Evolutionary conservation across 23 red algal genomes (phyloP), one percentile per base, ranked within the genome.

Genomic region (Cyanidiococcus yangmingshanensis): DNA sequence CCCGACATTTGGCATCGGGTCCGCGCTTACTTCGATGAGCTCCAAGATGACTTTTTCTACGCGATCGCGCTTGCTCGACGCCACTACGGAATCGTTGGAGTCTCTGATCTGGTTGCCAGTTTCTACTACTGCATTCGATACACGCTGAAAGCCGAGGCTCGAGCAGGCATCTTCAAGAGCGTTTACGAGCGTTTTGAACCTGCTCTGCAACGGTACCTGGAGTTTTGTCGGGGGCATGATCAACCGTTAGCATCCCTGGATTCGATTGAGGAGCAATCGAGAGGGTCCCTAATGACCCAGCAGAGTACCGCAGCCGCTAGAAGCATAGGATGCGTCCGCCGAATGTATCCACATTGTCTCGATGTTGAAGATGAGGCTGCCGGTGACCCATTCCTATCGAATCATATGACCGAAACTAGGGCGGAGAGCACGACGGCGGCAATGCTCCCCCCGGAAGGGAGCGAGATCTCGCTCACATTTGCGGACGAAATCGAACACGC

Each of bases 41-140:
- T 71, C 63, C 7, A 35, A 29, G 63, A 71, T 35, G 63, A 71
- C 63, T 71, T 71, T 71, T 71, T 71, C 63, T 71, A 71, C 63
- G 63, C 63, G 16, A 71, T 71, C 7, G 63, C 15, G 32, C 12
- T 71, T 25, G 63, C 63, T 12, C n/a, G 63, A 12, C 15, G 27
- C 21, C n/a, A 71, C 7, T 71, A 71, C 63, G 63, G 63, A 12
- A 35, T 35, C n/a, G 63, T 71, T 25, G 63, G 63, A 3, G 32
- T 71, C 7, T 71, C n/a, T 29, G 63, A 71, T 30, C 7, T 71
- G 7, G n/a, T 71, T 29, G 21, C 63, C 63, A 71, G 63, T 30
- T 32, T 71, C 63, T 25, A 12, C 7, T 71, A 71, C 32, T 7
- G 16, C 12, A 35, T 71, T 25, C 63, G 63, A 29, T 71, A 71